Percentiles rank a stretch among this genome's conserved stretches.
These are phyloP conservation scores for Globisporangium parvum DNA, from an alignment of 352 stramenopile genomes.

Conservation along the genomic window DNA sequence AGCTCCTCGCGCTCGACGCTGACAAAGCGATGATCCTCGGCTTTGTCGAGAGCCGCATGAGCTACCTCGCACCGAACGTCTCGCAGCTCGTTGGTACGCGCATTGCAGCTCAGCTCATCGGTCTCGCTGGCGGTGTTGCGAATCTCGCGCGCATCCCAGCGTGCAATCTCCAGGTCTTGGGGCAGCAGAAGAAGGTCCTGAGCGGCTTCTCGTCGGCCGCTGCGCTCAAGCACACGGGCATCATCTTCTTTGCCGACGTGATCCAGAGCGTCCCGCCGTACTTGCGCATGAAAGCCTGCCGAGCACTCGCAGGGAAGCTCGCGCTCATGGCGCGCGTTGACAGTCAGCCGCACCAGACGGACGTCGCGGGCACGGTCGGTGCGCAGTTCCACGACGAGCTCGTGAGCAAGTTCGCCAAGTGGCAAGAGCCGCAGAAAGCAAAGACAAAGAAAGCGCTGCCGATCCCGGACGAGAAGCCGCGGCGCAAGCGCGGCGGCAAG, in stretches of 20 bases:
- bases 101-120: slow-evolving; percentile 93
- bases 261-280: slow-evolving; percentile 88
- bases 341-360: slow-evolving; percentile 79
- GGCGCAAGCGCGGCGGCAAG: slow-evolving; percentile 92
- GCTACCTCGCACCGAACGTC: slow-evolving; percentile 89
- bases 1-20: slow-evolving; percentile 83
- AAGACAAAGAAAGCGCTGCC: slow-evolving; percentile 97
- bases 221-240: slow-evolving; percentile 88
- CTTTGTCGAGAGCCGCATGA: slow-evolving; percentile 93
- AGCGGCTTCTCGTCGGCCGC: slow-evolving; percentile 84
- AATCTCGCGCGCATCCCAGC: slow-evolving; percentile 93
- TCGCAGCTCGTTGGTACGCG: slow-evolving; percentile 92
- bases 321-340: slow-evolving; percentile 92
- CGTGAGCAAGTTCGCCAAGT: slow-evolving; percentile 95
- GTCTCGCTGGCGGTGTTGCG: slow-evolving; percentile 91
- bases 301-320: slow-evolving; percentile 88
- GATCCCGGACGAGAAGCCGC: slow-evolving; percentile 92
- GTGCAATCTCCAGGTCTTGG: slow-evolving; percentile 97
- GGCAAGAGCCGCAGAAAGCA: slow-evolving; percentile 95
- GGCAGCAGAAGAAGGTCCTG: slow-evolving; percentile 91
- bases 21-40: slow-evolving; percentile 86
- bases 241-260: slow-evolving; percentile 93
- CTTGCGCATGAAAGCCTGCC: slow-evolving; percentile 92
- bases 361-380: slow-evolving; percentile 60
- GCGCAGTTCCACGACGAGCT: slow-evolving; percentile 88